These are phyloP conservation scores for Leccinum fibrillosum DNA, from an alignment of 768 basidiomycete genomes.

Conservation along the genomic window DNA sequence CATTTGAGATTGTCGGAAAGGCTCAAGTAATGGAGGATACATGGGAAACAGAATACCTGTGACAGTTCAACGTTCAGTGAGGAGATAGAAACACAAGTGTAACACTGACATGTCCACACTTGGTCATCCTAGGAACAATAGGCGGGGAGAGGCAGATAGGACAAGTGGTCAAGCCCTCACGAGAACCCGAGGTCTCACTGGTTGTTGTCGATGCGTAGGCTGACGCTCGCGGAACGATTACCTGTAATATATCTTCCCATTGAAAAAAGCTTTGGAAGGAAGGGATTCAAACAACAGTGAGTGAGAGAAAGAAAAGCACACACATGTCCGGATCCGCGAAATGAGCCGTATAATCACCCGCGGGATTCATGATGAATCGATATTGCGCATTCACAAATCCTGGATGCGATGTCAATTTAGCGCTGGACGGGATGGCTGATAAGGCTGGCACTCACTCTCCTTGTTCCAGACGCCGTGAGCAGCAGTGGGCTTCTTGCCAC, in stretches of 20 bases:
- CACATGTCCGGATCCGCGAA: slow-evolving; percentile 98
- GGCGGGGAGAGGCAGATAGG: slow-evolving; percentile 95
- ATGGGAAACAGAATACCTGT: slow-evolving; percentile 92
- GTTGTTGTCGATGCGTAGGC: slow-evolving; percentile 64
- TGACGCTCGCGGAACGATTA: slow-evolving; percentile 85
- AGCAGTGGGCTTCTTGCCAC: slow-evolving; percentile 67
- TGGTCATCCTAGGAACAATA: slow-evolving; percentile 88
- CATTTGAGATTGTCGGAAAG: slow-evolving; percentile 80
- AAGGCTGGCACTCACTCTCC: slow-evolving; percentile 68
- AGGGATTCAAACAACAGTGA: not conserved
- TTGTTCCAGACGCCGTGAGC: slow-evolving; percentile 77
- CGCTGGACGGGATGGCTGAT: slow-evolving; percentile 12
- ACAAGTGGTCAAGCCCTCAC: slow-evolving; percentile 71
- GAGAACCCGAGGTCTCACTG: slow-evolving; percentile 39
- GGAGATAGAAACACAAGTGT: not conserved
- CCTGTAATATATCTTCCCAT: slow-evolving; percentile 94
- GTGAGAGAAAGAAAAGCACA: slow-evolving; percentile 30
- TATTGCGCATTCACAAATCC: slow-evolving; percentile 97
- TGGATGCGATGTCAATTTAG: slow-evolving; percentile 32
- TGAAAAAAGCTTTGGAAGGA: slow-evolving; percentile 73
- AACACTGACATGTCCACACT: slow-evolving; percentile 90
- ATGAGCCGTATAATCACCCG: slow-evolving; percentile 88
- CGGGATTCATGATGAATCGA: slow-evolving; percentile 92
- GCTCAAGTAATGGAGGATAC: slow-evolving; percentile 87
- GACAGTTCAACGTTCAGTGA: slow-evolving; percentile 14